Base-by-base conservation (phyloP, 2,329 filamentous ascomycete genomes). In the Acephala macrosclerotiorum region DNA sequence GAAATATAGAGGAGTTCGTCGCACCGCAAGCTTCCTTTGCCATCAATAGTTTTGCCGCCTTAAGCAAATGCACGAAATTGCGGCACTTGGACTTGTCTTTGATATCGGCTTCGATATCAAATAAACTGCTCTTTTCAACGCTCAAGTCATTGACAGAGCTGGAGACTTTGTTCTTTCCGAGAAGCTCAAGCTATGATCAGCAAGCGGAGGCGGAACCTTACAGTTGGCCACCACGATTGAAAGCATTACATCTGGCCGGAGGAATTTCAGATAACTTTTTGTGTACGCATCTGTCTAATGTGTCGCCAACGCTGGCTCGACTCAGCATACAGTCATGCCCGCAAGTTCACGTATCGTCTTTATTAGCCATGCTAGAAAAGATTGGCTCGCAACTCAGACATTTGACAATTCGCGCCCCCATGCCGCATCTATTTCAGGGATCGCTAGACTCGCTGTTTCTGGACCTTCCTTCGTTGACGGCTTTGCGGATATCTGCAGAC, bases 301-400 rank as follows among this genome's bases (percentile, higher is more conserved):
- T 72, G 1, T 74, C 75, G 0, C 12, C 60, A 5, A 68, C 67
- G 9, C 59, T 77, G 3, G 60, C 67, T 29, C 69, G 56, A 53
- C 58, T 77, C 20, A 76, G 73, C 56, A 76, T 77, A 35, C 75
- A 76, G 60, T 73, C 76, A 59, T 77, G 76, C 60, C 65, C 74
- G 7, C 69, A 72, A 56, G 66, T 76, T 18, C 68, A 72, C 57
- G 49, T 58, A 0, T 49, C 61, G 20, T 57, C 72, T 5, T 65
- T 77, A 1, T 33, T 71, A 14, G 56, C 61, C 8, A 70, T 65
- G 5, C 64, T 77, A 1, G 45, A 64, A 55, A 61, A 49, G 2
- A 42, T 76, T 14, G 76, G 76, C 1, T 40, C 68, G 12, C 71
- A 70, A 53, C 61, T 77, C 9, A 49, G 64, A 36, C 72, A 77